Base-by-base conservation (phyloP, 805 yeast genomes). In the Pichia rugopelliculosa region DNA sequence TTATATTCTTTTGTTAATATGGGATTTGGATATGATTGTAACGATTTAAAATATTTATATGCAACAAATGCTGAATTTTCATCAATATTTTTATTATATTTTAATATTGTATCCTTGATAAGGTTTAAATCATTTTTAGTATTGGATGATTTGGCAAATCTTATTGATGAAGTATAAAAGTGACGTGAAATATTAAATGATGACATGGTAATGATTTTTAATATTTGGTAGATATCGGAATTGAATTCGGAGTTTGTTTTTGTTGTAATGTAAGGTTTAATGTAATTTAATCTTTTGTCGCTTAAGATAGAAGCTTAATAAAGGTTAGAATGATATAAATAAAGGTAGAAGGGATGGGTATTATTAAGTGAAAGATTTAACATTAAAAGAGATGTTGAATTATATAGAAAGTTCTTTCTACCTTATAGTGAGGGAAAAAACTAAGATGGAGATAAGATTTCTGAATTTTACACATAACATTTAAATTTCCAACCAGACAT, bases 1-100 rank as follows among this genome's bases (percentile, higher is more conserved):
- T 61, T 67, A 53, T 76, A 76, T 21, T 70, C 62, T 1, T 45
- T 48, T 3, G 56, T 37, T 21, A 55, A 26, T 15, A 55, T 42
- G 3, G 52, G 43, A 4, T 55, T 49, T 10, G 50, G 42, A 8
- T 30, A 37, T 10, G 51, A 45, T 11, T 37, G 45, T 18, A 56
- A 39, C 11, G 46, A 17, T 6, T 49, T 47, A 38, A 62, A 62
- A 39, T 56, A 54, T 11, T 50, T 37, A 22, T 59, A 61, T 3
- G 67, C 67, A 21, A 54, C 59, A 8, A 56, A 9, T 3, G 66
- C 66, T 2, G 59, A 47, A 46, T 62, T 62, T n/a, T 37, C 40
- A n/a, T 30, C 34, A 30, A n/a, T 6, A 7, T 15, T 30, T n/a
- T 6, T 30, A 30, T 17, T 5, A 13, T 30, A 18, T n/a, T n/a